Percentiles rank a stretch among this genome's conserved stretches.
Conservation (phyloP, 495 filamentous ascomycete genomes). For the Tuber umbilicatum region DNA sequence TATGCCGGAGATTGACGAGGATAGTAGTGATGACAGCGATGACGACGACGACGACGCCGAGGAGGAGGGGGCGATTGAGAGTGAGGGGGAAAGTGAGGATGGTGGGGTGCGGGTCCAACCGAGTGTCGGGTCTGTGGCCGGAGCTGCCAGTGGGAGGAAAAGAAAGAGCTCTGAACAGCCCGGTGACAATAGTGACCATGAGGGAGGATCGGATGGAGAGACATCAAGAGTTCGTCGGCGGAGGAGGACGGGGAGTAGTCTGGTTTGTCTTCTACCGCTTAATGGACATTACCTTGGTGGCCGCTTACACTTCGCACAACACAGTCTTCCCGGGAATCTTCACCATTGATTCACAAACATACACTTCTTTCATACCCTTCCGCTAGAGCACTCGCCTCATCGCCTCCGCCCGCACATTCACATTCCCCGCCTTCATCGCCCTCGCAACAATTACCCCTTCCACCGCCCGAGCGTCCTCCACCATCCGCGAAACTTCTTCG, state of each 20-base stretch:
- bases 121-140: slow-evolving; percentile 23
- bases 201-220: slow-evolving; percentile 60
- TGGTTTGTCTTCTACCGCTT: slow-evolving; percentile 20
- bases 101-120: slow-evolving; percentile 25
- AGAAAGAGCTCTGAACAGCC: slow-evolving; percentile 59
- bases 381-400: slow-evolving; percentile 53
- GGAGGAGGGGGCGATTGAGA: slow-evolving; percentile 11
- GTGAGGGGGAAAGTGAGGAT: slow-evolving; percentile 42
- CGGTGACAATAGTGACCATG: slow-evolving; percentile 49
- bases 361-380: slow-evolving; percentile 52
- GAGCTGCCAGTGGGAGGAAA: slow-evolving; percentile 30
- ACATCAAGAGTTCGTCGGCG: slow-evolving; percentile 60
- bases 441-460: slow-evolving; percentile 53
- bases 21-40: slow-evolving; percentile 52
- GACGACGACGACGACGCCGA: slow-evolving; percentile 42
- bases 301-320: slow-evolving; percentile 44
- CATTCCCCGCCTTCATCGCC: slow-evolving; percentile 53
- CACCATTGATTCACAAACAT: slow-evolving; percentile 48
- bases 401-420: slow-evolving; percentile 46
- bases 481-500: slow-evolving; percentile 51
- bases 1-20: slow-evolving; percentile 84
- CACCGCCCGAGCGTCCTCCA: slow-evolving; percentile 48
- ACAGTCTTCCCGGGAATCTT: slow-evolving; percentile 56
- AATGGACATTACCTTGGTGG: slow-evolving; percentile 55
- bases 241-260: slow-evolving; percentile 43